These are phyloP conservation scores for Myriosclerotinia curreyana DNA, from an alignment of 2,329 filamentous ascomycete genomes.

Conservation along the genomic window DNA sequence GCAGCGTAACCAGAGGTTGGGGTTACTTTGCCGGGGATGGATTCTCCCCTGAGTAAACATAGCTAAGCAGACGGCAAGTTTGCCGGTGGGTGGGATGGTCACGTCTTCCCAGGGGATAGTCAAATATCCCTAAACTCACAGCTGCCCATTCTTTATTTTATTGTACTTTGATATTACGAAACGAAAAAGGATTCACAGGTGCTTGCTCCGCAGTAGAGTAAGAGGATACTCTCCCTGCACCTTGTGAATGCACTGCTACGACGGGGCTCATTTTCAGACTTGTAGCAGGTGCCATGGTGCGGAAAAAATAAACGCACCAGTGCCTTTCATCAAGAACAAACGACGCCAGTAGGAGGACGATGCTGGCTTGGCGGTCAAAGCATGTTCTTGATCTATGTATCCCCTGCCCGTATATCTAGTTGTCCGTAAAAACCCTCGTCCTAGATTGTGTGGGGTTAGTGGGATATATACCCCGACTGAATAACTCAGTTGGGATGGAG, in stretches of 20 bases:
- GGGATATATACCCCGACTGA: not conserved
- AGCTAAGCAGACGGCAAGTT: not conserved
- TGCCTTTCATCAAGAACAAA: not conserved
- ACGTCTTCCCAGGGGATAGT: constrained; percentile 43
- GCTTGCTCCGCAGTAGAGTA: not conserved
- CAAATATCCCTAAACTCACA: constrained; percentile 25
- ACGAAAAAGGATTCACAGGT: not conserved
- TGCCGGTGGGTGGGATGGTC: constrained; percentile 48
- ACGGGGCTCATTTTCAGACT: not conserved
- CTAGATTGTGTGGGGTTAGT: no score
- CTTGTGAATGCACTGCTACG: not conserved
- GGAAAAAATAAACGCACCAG: not conserved
- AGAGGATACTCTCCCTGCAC: not conserved
- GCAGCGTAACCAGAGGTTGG: not conserved
- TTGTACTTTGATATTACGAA: not conserved
- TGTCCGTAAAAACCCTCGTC: no score
- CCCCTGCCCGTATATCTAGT: not conserved
- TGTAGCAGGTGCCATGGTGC: not conserved
- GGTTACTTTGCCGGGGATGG: not conserved
- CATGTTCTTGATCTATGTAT: not conserved
- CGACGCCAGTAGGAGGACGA: not conserved
- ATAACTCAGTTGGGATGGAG: not conserved
- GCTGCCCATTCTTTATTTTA: no score
- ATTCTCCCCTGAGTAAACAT: not conserved
- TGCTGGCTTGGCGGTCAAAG: not conserved